Evolutionary conservation across 2,329 filamentous ascomycete species (phyloP), one percentile per base, ranked within the genome.

Genomic region (Leptodontidium sp.): DNA sequence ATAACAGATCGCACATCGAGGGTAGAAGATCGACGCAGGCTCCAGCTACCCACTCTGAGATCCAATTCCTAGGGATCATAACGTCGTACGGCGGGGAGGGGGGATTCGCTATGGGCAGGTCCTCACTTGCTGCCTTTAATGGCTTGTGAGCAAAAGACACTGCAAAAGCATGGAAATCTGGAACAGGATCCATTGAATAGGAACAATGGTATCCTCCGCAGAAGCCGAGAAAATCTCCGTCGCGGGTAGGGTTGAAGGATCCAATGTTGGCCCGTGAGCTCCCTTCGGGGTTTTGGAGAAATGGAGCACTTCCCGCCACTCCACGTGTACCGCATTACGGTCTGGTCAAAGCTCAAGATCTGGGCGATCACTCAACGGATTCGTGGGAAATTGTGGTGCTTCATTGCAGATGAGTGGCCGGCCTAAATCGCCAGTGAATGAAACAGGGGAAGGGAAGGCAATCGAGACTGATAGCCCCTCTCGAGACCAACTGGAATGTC

Each of bases 321-420:
- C 52, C 38, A 40, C 38, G 14, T 55, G 4, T 55, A 26, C 52
- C 15, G 52, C n/a, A 5, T n/a, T 7, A 3, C 7, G n/a, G 17
- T 35, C 52, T 26, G 52, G 52, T 55, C 52, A 55, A 55, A 55
- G 52, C 52, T 32, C 29, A 52, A 9, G 32, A 26, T 9, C 17
- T 35, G 26, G 52, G 12, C 14, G 52, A 55, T 55, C 26, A 26
- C 52, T 32, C 26, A 35, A 6, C 14, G 17, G 50, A 35, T 32
- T 12, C 26, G 12, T 53, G 29, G 50, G 26, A 32, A 12, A 32
- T 32, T 26, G 26, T 26, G 12, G 7, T 53, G 24, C 50, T 32
- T 17, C 29, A 2, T 11, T 32, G 26, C 12, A 53, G 26, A 17
- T 9, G 50, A 11, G 7, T 24, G n/a, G 26, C 26, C 2, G n/a